Evolutionary conservation across 2,329 filamentous ascomycete genomes (phyloP).

Genomic region (Lachnellula suecica): DNA sequence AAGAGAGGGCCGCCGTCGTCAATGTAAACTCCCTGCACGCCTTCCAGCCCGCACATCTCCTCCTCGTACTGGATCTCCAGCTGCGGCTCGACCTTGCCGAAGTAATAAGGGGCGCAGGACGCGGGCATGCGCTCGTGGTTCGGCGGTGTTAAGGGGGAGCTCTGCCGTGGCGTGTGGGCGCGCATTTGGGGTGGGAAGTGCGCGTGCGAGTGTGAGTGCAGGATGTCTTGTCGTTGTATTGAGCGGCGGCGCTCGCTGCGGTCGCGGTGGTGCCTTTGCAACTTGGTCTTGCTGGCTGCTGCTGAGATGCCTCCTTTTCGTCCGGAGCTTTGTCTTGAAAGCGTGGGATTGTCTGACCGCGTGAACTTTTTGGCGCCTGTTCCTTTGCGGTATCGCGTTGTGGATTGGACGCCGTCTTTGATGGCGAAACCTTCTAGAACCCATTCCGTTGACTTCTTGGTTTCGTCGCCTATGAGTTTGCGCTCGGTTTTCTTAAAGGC

Average conservation of each 20-base stretch:
- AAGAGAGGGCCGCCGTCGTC: slow-evolving; percentile 27
- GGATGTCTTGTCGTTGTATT: neutral
- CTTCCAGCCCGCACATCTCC: slow-evolving; percentile 22
- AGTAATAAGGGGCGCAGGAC: slow-evolving; percentile 21
- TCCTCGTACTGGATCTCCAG: slow-evolving; percentile 23
- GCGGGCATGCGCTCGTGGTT: slow-evolving; percentile 6
- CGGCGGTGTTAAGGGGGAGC: slow-evolving; percentile 26
- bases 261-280: slow-evolving; percentile 14
- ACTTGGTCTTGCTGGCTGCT: slow-evolving; percentile 18
- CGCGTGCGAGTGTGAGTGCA: slow-evolving; percentile 7
- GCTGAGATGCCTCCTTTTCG: slow-evolving; percentile 25
- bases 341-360: slow-evolving; percentile 36
- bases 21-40: slow-evolving; percentile 28
- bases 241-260: slow-evolving; percentile 8
- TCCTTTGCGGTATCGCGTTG: slow-evolving; percentile 72
- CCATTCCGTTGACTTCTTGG: slow-evolving; percentile 75
- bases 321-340: slow-evolving; percentile 25
- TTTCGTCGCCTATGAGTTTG: slow-evolving; percentile 43
- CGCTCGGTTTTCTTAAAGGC: slow-evolving; percentile 54
- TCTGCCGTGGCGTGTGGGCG: slow-evolving; percentile 7
- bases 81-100: slow-evolving; percentile 17
- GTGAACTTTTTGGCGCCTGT: slow-evolving; percentile 38
- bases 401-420: slow-evolving; percentile 74
- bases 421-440: slow-evolving; percentile 70
- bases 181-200: neutral